Base-by-base conservation (phyloP, 1,139 yeast species). In the Lizanozyma gosingica region DNA sequence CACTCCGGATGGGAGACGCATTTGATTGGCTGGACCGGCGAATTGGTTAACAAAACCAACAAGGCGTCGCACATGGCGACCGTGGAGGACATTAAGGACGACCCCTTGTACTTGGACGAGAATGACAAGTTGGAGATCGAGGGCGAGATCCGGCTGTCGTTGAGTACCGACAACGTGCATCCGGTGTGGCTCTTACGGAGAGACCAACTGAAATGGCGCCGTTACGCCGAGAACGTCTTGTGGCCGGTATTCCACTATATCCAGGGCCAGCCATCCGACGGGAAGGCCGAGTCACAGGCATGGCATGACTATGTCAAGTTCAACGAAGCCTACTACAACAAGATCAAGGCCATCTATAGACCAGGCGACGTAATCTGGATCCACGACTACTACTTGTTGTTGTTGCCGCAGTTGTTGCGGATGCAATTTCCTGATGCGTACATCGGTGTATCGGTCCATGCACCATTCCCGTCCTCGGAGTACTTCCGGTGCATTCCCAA, bases 221-320 rank as follows among this genome's bases (percentile, higher is more conserved):
- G 71, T 45, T 90, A 87, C 56, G 95, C 97, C 0, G 98, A 92
- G 56, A 79, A 83, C 51, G 82, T 82, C 17, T 67, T 94, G 37
- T 94, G 98, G 97, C 96, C 97, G 1, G 83, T 87, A 2, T 80
- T 90, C 60, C 98, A 94, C 59, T 92, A 92, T 62, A 85, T 90
- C 56, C 84, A 86, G 61, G 83, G 81, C 40, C 76, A 78, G 35
- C 65, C 71, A 0, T 57, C 64, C 1, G 83, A 83, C 54, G 92
- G 92, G 2, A 68, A 70, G 42, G 78, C 76, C 38, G 95, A 87
- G 53, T 71, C 77, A 39, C 70, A 76, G 39, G 86, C 92, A 77
- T 92, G 97, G 97, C 75, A 81, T 55, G 95, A 86, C 57, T 94
- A 92, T 56, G 94, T 87, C 40, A 78, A 75, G 54, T 82, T 88